phyloP scores from a whole-genome alignment of 1,284 basidiomycete genomes.

The Tilletia walkeri region DNA sequence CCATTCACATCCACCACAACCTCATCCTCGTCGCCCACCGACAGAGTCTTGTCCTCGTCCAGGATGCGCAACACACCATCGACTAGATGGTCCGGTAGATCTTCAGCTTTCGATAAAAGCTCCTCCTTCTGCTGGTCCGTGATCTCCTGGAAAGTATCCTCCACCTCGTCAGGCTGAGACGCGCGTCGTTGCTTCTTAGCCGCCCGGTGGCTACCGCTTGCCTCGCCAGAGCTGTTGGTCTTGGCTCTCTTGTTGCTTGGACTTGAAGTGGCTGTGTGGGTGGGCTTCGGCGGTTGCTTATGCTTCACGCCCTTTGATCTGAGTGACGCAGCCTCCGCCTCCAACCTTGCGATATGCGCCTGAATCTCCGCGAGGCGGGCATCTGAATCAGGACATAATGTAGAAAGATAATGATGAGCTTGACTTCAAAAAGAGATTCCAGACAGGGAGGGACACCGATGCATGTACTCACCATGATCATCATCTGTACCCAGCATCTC shows the following conservation, averaged over 20 bases:
- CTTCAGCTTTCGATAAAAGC: conserved; percentile 53
- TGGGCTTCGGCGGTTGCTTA: conserved; percentile 28
- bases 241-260: conserved; percentile 38
- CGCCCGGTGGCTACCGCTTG: neutral
- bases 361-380: conserved; percentile 29
- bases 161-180: conserved; percentile 35
- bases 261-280: conserved; percentile 27
- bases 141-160: conserved; percentile 49
- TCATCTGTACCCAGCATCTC: conserved; percentile 57
- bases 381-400: too few relatives aligned
- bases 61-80: conserved; percentile 54
- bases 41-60: conserved; percentile 53
- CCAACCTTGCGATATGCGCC: conserved; percentile 43
- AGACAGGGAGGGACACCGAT: neutral
- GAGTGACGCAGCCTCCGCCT: conserved; percentile 42
- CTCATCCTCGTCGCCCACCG: conserved; percentile 52
- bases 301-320: conserved; percentile 23
- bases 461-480: conserved; percentile 36
- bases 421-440: neutral
- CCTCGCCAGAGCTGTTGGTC: conserved; percentile 18
- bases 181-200: conserved; percentile 21
- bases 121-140: conserved; percentile 56
- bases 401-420: neutral
- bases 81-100: conserved; percentile 52
- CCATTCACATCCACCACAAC: conserved; percentile 56